Conservation (phyloP, 148 eudicot genomes). For the Amaranthus palmeri region DNA sequence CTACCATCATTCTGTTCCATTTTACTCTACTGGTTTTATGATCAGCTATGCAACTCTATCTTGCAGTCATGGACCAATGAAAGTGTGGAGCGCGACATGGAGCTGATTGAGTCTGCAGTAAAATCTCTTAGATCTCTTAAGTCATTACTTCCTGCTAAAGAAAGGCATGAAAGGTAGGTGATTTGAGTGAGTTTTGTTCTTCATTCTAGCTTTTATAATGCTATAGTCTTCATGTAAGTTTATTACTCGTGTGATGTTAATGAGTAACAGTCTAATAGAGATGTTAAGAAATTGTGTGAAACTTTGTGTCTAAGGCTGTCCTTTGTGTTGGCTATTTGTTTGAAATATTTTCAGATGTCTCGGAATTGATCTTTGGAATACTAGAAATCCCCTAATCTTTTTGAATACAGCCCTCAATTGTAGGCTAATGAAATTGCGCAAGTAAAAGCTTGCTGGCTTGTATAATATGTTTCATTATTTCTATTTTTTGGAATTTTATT, state of each 20-base stretch:
- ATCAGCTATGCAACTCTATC: slow-evolving; percentile 4
- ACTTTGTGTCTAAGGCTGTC: not conserved
- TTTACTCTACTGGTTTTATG: not conserved
- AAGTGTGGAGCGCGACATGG: slow-evolving; percentile 68
- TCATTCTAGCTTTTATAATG: not conserved
- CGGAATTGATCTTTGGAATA: no score
- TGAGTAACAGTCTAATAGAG: not conserved
- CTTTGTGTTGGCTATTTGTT: not conserved
- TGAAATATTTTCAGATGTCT: no score
- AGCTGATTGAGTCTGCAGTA: slow-evolving; percentile 57
- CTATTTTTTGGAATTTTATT: not conserved
- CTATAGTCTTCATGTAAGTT: not conserved
- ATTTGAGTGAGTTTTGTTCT: not conserved
- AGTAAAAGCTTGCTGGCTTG: not conserved
- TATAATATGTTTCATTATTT: not conserved
- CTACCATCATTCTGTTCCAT: not conserved
- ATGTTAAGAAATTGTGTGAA: not conserved
- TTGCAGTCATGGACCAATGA: slow-evolving; percentile 84
- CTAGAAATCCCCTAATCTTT: not conserved
- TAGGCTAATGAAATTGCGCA: not conserved
- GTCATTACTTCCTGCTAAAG: slow-evolving; percentile 65
- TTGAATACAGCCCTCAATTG: not conserved
- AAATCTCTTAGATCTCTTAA: slow-evolving; percentile 75
- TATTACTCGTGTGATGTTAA: not conserved
- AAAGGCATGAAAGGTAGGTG: slow-evolving; percentile 66